Evolutionary conservation across 208 protist genomes (phyloP).

Genomic region (Leishmania gerbilli): DNA sequence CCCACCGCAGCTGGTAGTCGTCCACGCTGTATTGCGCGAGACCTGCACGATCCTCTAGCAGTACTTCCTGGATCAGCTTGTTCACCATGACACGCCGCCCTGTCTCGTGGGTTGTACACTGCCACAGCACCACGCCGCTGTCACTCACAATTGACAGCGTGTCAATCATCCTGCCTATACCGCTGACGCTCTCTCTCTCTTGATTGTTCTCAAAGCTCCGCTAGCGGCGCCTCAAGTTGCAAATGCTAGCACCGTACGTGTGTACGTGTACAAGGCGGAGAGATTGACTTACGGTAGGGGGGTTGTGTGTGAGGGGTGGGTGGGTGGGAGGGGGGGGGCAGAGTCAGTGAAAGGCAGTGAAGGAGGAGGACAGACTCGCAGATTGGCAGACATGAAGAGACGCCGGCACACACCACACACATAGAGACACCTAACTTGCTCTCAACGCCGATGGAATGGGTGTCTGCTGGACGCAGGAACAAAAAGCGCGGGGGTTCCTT

Average conservation of each 20-base stretch:
- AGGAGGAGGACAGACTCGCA: background rate
- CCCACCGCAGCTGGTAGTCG: constrained; percentile 93
- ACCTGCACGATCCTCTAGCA: constrained; percentile 93
- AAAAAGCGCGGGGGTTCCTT: background rate
- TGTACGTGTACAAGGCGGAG: background rate
- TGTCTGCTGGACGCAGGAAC: background rate
- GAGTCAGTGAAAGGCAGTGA: background rate
- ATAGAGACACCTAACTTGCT: background rate
- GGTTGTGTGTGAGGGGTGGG: background rate
- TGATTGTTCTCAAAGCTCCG: background rate
- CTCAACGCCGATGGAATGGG: background rate
- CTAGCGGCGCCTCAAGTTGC: background rate
- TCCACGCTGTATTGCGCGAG: constrained; percentile 65
- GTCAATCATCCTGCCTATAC: constrained; percentile 90
- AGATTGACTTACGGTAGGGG: background rate
- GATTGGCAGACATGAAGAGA: background rate
- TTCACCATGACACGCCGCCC: constrained; percentile 89
- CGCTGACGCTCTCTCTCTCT: background rate
- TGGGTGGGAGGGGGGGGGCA: background rate
- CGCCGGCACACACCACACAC: background rate
- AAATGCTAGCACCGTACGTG: background rate
- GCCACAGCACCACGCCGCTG: constrained; percentile 95
- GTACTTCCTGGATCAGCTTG: constrained; percentile 89
- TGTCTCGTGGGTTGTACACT: constrained; percentile 49
- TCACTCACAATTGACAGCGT: constrained; percentile 93